Percentiles rank a stretch among this genome's conserved stretches.
phyloP scores from a whole-genome alignment of 1,139 yeast species.

The Cylindricascospora bacillispora region DNA sequence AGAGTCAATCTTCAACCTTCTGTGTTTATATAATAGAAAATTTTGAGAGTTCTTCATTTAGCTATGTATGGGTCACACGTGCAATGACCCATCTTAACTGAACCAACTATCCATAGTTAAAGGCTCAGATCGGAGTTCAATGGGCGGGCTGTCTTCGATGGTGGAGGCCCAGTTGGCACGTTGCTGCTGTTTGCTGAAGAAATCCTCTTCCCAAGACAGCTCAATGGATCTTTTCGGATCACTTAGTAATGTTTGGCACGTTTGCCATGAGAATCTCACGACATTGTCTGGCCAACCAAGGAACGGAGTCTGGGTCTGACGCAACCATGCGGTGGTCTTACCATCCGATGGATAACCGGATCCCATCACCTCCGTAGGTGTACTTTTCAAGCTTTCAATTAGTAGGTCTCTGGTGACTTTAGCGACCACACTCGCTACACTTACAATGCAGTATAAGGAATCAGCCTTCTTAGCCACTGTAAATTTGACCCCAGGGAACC shows the following conservation, averaged over 20 bases:
- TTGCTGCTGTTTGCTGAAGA: constrained; percentile 21
- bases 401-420: constrained; percentile 85
- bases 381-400: constrained; percentile 28
- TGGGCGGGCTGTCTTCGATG: constrained; percentile 7
- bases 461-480: constrained; percentile 96
- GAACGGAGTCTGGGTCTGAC: constrained; percentile 44
- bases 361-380: constrained; percentile 32
- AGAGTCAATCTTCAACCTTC: too few species aligned
- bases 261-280: constrained; percentile 88
- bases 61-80: too few species aligned
- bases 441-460: constrained; percentile 82
- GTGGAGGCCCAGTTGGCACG: constrained; percentile 4
- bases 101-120: too few species aligned
- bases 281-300: constrained; percentile 79
- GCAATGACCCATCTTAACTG: too few species aligned
- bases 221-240: constrained; percentile 7
- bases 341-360: constrained; percentile 96
- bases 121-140: constrained; percentile 22
- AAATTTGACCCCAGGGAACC: constrained; percentile 60
- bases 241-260: constrained; percentile 58
- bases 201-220: constrained; percentile 43
- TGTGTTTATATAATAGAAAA: too few species aligned
- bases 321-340: constrained; percentile 62
- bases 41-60: too few species aligned
- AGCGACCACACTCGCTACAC: constrained; percentile 95